Evolutionary conservation across 805 yeast species (phyloP).

Genomic region (Metschnikowia continentalis): DNA sequence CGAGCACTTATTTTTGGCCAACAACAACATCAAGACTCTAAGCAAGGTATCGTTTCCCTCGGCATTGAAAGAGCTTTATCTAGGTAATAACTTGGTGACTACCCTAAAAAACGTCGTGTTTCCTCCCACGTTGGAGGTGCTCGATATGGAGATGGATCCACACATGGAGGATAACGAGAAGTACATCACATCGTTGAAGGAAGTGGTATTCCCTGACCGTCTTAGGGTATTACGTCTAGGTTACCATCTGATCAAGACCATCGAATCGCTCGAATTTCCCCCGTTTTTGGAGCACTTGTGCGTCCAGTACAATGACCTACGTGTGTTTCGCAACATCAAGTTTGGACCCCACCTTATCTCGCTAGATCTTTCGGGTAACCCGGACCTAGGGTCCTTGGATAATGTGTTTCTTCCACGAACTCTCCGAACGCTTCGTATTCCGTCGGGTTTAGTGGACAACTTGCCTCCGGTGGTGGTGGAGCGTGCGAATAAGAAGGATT

Average conservation of each 20-base stretch:
- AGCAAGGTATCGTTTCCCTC: conserved; percentile 40
- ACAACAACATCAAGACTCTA: conserved; percentile 42
- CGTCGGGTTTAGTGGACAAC: conserved; percentile 31
- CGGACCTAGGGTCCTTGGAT: conserved; percentile 35
- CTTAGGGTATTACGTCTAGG: conserved; percentile 35
- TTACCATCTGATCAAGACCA: conserved; percentile 35
- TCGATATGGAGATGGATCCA: conserved; percentile 42
- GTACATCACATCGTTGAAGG: conserved; percentile 38
- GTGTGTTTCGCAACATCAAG: conserved; percentile 32
- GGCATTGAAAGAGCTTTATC: conserved; percentile 30
- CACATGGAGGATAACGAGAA: conserved; percentile 39
- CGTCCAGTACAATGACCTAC: conserved; percentile 38
- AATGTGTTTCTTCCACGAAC: conserved; percentile 36
- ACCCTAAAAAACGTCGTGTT: conserved; percentile 41
- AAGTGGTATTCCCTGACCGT: conserved; percentile 35
- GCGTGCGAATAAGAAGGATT: conserved; percentile 34
- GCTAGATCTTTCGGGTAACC: conserved; percentile 41
- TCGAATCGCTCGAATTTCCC: conserved; percentile 41
- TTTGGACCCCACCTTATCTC: conserved; percentile 32
- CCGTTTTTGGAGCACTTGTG: conserved; percentile 26
- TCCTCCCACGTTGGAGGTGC: conserved; percentile 34
- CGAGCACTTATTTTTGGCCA: conserved; percentile 32
- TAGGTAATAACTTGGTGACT: conserved; percentile 42
- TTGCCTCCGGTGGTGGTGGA: conserved; percentile 37
- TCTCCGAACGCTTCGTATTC: conserved; percentile 32